These are phyloP conservation scores for Colletotrichum graminicola DNA, from an alignment of 2,329 filamentous ascomycete genomes.

Conservation along the genomic window DNA sequence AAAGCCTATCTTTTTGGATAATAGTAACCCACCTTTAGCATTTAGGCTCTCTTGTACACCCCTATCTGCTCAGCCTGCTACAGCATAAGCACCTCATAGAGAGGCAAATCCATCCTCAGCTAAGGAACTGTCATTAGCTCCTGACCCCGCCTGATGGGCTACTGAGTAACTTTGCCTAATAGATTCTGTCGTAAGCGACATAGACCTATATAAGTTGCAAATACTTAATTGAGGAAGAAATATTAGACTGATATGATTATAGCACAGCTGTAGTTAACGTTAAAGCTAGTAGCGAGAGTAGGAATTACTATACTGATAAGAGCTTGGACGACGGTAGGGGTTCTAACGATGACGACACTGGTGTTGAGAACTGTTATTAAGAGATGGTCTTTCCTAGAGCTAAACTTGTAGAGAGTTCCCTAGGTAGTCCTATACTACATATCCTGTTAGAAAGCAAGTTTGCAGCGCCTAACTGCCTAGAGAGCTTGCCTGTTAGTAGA, in stretches of 20 bases:
- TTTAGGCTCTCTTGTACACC: background rate
- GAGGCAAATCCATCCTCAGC: background rate
- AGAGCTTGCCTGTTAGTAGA: background rate
- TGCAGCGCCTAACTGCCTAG: background rate
- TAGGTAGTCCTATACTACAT: background rate
- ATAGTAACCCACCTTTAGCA: background rate
- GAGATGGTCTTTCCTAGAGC: background rate
- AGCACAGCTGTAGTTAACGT: background rate
- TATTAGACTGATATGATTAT: background rate
- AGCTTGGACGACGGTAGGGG: background rate
- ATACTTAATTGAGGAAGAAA: background rate
- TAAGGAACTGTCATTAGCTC: background rate
- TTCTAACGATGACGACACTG: background rate
- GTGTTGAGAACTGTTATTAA: background rate
- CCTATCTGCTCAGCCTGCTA: no score
- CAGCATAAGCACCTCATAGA: background rate
- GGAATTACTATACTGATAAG: background rate
- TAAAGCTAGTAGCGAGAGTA: background rate
- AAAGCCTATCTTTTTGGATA: background rate
- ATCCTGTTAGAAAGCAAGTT: background rate
- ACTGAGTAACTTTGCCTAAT: background rate
- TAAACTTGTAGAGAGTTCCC: background rate
- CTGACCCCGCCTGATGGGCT: background rate
- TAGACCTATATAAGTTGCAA: background rate
- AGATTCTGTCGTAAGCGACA: background rate